Percentiles rank a stretch among this genome's conserved stretches.
phyloP scores from a whole-genome alignment of 1,284 basidiomycete genomes.

The Leccinum angustisporum region DNA sequence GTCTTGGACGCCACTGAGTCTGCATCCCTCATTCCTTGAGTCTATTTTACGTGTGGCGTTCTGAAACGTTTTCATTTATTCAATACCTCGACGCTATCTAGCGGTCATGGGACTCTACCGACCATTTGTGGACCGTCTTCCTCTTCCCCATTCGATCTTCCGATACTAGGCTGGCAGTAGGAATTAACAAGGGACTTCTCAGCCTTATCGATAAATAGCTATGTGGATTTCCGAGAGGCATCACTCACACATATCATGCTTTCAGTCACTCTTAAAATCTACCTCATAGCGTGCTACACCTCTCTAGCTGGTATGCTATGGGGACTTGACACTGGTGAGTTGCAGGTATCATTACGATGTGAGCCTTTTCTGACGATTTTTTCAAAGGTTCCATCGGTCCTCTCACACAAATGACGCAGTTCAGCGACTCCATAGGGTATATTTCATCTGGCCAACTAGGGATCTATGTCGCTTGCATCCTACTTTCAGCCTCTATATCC shows the following conservation, averaged over 20 bases:
- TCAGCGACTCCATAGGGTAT: constrained; percentile 37
- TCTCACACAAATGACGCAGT: constrained; percentile 47
- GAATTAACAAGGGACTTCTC: background rate
- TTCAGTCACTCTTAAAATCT: constrained; percentile 20
- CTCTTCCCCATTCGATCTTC: background rate
- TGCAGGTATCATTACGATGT: background rate
- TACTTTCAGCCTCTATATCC: constrained; percentile 46
- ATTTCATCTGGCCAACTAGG: constrained; percentile 42
- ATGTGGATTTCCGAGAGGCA: background rate
- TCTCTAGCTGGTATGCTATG: constrained; percentile 34
- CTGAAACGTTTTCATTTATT: background rate
- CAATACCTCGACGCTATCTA: background rate
- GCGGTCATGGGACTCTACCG: background rate
- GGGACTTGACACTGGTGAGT: constrained; percentile 34
- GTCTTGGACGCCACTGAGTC: background rate
- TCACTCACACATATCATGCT: constrained; percentile 13
- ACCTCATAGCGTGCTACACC: constrained; percentile 28
- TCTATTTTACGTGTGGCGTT: background rate
- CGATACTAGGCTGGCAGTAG: background rate
- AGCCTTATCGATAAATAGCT: background rate
- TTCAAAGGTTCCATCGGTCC: constrained; percentile 44
- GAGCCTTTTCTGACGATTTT: background rate
- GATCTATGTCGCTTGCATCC: constrained; percentile 44
- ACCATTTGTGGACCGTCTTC: background rate
- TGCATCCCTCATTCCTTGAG: too few relatives aligned